Evolutionary conservation across 768 basidiomycete species (phyloP).

Genomic region (Russula foetens): DNA sequence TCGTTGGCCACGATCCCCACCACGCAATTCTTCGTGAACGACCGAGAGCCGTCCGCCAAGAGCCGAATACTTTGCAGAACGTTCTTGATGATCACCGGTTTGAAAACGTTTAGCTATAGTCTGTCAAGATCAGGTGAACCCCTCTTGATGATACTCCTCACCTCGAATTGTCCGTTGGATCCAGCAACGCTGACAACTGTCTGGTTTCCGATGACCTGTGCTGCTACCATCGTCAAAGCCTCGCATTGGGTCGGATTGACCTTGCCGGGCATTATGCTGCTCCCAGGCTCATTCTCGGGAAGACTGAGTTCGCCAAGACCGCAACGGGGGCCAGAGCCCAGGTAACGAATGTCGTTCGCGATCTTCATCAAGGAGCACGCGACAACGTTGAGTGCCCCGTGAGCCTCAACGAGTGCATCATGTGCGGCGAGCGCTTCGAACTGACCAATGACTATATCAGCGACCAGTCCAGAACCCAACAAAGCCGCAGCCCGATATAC

Average conservation of each 20-base stretch:
- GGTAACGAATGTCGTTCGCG: constrained; percentile 96
- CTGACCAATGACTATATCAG: constrained; percentile 31
- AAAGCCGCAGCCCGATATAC: constrained; percentile 30
- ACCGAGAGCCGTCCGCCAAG: constrained; percentile 86
- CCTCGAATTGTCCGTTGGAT: constrained; percentile 96
- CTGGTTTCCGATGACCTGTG: constrained; percentile 98
- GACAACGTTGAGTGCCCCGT: constrained; percentile 91
- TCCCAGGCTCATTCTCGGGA: constrained; percentile 98
- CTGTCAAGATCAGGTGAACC: not conserved
- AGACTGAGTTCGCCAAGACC: constrained; percentile 91
- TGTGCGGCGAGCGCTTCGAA: constrained; percentile 98
- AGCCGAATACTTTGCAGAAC: constrained; percentile 93
- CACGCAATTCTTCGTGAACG: constrained; percentile 96
- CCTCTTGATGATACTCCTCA: constrained; percentile 27
- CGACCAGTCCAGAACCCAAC: not conserved
- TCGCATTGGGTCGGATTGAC: constrained; percentile 99
- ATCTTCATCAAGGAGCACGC: constrained; percentile 99
- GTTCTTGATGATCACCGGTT: constrained; percentile 98
- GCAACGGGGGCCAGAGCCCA: constrained; percentile 95
- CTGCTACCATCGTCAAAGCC: constrained; percentile 96
- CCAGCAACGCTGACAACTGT: constrained; percentile 88
- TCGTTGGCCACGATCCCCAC: constrained; percentile 96
- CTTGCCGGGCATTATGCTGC: constrained; percentile 99
- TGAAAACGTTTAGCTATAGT: constrained; percentile 90
- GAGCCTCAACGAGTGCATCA: constrained; percentile 95